Evolutionary conservation across 2,329 filamentous ascomycete genomes (phyloP), one percentile per base, ranked within the genome.

Genomic region (Chaetothyriales sp.): DNA sequence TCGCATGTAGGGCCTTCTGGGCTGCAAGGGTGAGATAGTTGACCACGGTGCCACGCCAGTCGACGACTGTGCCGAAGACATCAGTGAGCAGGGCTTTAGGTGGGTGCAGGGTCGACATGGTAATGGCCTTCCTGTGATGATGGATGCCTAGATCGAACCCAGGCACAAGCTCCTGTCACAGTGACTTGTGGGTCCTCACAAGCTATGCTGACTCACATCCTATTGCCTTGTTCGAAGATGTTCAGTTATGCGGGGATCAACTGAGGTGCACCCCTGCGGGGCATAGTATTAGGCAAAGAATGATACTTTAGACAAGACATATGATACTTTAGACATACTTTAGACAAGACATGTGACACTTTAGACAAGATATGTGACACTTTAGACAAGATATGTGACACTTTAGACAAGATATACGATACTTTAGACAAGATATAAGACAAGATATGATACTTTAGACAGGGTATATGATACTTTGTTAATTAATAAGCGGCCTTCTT

Each of bases 61-160:
- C 77, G 46, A 92, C 86, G 56, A 83, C 80, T 1, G 87, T 92
- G 58, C 85, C 85, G 66, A 89, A 89, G 60, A 88, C 77, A 68
- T 89, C 85, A 62, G 87, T 88, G 50, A 82, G 74, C 33, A 89
- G 70, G 6, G 77, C 83, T 58, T 80, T 79, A 56, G 69, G 68
- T 7, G 65, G 61, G 46, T 57, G 54, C 33, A 60, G 51, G 4
- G 53, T 49, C 28, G 58, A 56, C 61, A 62, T 63, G 44, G 28
- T 52, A 25, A 46, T n/a, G 44, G 22, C 13, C 29, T 40, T 40
- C 13, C 33, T 40, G 15, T 13, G 15, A 40, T 40, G 10, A 15
- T 40, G 33, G 33, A 40, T 40, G 33, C 33, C 15, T 15, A 40
- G 33, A 40, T 15, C 2, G 13, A 15, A 15, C 33, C 10, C 4